These are phyloP conservation scores for Triticum urartu DNA, from an alignment of 176 grass and related monocot genomes.

Conservation along the genomic window DNA sequence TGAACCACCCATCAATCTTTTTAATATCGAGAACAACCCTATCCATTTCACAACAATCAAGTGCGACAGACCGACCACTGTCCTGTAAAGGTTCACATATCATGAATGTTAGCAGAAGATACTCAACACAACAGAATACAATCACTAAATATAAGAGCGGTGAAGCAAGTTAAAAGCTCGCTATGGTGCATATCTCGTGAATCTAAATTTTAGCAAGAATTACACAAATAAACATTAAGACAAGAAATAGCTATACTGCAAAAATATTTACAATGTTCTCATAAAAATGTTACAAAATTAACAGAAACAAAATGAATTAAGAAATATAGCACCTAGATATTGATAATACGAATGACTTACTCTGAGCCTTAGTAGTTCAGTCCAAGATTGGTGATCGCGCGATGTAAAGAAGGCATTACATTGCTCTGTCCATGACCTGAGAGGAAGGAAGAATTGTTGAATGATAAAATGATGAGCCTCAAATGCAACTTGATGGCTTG, in stretches of 20 bases:
- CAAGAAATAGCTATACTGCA: neutral
- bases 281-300: neutral
- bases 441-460: constrained; percentile 25
- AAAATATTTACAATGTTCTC: neutral
- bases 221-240: neutral
- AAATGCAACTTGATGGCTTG: constrained; percentile 1
- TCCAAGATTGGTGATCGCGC: constrained; percentile 61
- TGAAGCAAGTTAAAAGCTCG: neutral
- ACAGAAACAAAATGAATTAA: neutral
- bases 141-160: neutral
- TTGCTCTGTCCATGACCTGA: constrained; percentile 74
- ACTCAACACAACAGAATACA: constrained; percentile 11
- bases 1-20: constrained; percentile 80
- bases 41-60: constrained; percentile 74
- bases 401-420: constrained; percentile 62
- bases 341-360: constrained; percentile 35
- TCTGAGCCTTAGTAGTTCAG: constrained; percentile 63
- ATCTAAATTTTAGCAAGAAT: neutral
- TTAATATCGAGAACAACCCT: constrained; percentile 66
- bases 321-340: neutral
- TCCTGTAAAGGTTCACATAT: constrained; percentile 38
- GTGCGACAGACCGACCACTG: constrained; percentile 56
- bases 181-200: neutral
- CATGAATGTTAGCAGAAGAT: constrained; percentile 15
- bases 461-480: neutral